Base-by-base conservation (phyloP, 306 rosid species). In the Cucumis hystrix region DNA sequence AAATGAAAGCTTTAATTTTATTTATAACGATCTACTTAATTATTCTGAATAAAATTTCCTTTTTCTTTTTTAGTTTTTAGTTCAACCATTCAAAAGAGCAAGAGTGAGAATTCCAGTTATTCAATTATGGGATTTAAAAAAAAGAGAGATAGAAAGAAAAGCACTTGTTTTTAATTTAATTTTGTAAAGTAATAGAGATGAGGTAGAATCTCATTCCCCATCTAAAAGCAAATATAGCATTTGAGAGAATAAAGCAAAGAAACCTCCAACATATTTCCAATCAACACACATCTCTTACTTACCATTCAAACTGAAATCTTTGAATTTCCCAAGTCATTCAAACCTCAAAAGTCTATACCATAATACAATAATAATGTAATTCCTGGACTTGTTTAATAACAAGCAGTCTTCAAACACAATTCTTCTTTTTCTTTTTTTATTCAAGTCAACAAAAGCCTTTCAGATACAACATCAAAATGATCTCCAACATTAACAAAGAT, bases 401-500 rank as follows among this genome's bases (percentile, higher is more conserved):
- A 40, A n/a, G 10, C 40, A 12, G 6, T 41, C 7, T 20, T n/a
- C 74, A 67, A 41, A 20, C 57, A 67, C 54, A 40, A 10, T 0
- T 51, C 59, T 7, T 54, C 17, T 16, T 16, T 57, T 45, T 7
- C 1, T 45, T 47, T 41, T 40, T 67, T 67, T 67, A 39, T 41
- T 67, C 74, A 20, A 67, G 45, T 51, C 61, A 72, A 72, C 45
- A 72, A 25, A 25, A 41, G 55, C 51, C 35, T 67, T 72, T 51
- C 61, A 51, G 76, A 72, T 72, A 72, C 76, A 71, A 15, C 58
- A 47, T 9, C 59, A 72, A 72, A 72, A 72, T 70, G 58, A 70
- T 70, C 58, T 70, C 75, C 75, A 70, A 20, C 35, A 20, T 47
- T 70, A 45, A 70, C 58, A 23, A 70, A 23, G n/a, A 23, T 45